Percentiles rank a stretch among this genome's conserved stretches.
Conservation (phyloP, 352 stramenopile species). For the Phytophthora sp. region DNA sequence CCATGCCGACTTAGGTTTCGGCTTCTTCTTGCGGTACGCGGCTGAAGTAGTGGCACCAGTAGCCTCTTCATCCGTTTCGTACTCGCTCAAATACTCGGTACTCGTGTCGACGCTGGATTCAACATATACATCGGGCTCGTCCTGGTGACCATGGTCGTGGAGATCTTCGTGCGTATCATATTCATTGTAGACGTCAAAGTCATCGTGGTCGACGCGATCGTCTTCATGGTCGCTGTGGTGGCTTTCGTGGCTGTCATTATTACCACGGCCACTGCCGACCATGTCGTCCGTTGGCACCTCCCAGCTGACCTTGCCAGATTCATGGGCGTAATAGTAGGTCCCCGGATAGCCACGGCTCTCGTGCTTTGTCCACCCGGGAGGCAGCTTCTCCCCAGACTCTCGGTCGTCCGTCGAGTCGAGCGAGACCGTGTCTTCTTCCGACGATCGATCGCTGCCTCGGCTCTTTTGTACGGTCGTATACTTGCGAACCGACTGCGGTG, state of each 20-base stretch:
- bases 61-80: slow-evolving; percentile 36
- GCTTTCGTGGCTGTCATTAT: slow-evolving; percentile 14
- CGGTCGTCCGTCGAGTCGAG: slow-evolving; percentile 44
- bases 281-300: slow-evolving; percentile 55
- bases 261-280: slow-evolving; percentile 4
- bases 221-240: slow-evolving; percentile 21
- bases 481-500: slow-evolving; percentile 22
- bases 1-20: slow-evolving; percentile 49
- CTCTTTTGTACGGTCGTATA: slow-evolving; percentile 43
- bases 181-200: slow-evolving; percentile 18
- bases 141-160: neutral
- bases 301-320: slow-evolving; percentile 70
- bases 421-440: slow-evolving; percentile 58
- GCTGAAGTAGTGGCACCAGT: slow-evolving; percentile 35
- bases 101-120: slow-evolving; percentile 33
- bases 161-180: slow-evolving; percentile 12
- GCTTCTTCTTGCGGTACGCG: slow-evolving; percentile 36
- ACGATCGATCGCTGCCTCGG: slow-evolving; percentile 39
- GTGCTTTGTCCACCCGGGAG: slow-evolving; percentile 63
- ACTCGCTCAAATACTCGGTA: slow-evolving; percentile 36
- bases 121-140: slow-evolving; percentile 17
- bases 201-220: slow-evolving; percentile 30
- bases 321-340: slow-evolving; percentile 73
- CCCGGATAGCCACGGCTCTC: slow-evolving; percentile 70
- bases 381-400: slow-evolving; percentile 39